Conservation (phyloP, 2,329 filamentous ascomycete species). For the Beauveria rudraprayagi region DNA sequence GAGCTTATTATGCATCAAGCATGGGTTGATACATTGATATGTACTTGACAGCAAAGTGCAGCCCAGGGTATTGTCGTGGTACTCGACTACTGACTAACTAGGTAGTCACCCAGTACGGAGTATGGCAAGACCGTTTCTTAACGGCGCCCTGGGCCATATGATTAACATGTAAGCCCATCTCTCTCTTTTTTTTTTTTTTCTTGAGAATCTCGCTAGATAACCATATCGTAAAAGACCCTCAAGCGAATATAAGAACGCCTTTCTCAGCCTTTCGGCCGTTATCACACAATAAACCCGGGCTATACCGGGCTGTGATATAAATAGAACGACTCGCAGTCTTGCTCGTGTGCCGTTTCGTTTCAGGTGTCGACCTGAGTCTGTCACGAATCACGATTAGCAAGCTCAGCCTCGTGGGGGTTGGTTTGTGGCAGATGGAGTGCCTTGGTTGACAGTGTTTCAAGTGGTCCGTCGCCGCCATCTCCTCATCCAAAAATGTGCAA, state of each 20-base stretch:
- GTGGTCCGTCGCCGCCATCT: background rate
- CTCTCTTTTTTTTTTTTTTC: background rate
- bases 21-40: background rate
- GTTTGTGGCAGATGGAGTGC: background rate
- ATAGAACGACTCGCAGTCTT: background rate
- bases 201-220: no score
- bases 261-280: no score
- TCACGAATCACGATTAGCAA: constrained; percentile 1
- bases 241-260: no score
- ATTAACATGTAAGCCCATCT: background rate
- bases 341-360: constrained; percentile 4
- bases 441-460: constrained; percentile 1
- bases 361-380: constrained; percentile 11
- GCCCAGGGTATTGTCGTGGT: no score
- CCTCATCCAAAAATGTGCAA: background rate
- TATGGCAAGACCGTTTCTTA: background rate
- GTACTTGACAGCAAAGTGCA: no score
- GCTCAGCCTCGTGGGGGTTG: background rate
- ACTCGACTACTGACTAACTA: no score
- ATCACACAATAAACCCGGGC: background rate
- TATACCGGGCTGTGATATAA: background rate
- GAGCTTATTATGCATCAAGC: background rate
- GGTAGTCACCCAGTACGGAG: no score
- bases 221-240: no score
- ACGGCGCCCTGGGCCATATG: background rate